Evolutionary conservation across 257 asterid genomes (phyloP).

Genomic region (Fraxinus excelsior): DNA sequence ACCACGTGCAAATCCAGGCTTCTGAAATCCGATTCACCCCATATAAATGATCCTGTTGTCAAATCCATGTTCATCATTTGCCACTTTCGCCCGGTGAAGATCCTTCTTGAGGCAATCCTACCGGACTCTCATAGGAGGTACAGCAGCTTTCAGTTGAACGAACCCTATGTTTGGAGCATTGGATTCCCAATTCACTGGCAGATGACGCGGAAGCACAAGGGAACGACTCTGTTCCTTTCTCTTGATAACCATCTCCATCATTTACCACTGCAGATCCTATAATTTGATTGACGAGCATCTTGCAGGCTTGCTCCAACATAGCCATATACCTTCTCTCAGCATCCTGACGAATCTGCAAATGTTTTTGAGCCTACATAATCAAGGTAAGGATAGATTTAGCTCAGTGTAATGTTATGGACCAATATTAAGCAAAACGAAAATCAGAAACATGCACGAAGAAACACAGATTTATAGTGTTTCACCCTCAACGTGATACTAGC

Average conservation of each 20-base stretch:
- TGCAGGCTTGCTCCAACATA: conserved; percentile 78
- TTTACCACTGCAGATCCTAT: conserved; percentile 49
- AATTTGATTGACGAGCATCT: conserved; percentile 72
- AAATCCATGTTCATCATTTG: conserved; percentile 46
- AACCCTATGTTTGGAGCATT: conserved; percentile 25
- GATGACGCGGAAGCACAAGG: conserved; percentile 32
- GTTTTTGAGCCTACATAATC: conserved; percentile 68
- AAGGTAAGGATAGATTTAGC: conserved; percentile 10
- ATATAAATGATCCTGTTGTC: conserved; percentile 44
- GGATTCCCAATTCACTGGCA: conserved; percentile 32
- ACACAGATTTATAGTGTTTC: too few relatives aligned
- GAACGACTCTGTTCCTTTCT: conserved; percentile 31
- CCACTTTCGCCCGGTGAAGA: conserved; percentile 53
- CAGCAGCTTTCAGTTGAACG: conserved; percentile 9
- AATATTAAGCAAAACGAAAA: not conserved
- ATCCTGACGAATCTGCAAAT: conserved; percentile 73
- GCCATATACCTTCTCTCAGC: conserved; percentile 71
- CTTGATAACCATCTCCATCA: conserved; percentile 46
- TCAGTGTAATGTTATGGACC: too few relatives aligned
- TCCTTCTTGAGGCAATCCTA: conserved; percentile 54
- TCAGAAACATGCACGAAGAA: too few relatives aligned
- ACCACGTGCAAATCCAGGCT: conserved; percentile 39
- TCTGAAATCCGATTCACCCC: conserved; percentile 54
- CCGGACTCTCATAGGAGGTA: conserved; percentile 43
- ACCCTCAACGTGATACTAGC: too few relatives aligned